A percentile compares a stretch with the other conserved stretches of the same genome.
Conservation (phyloP, 2,329 filamentous ascomycete genomes). For the Xylariaceae sp. region DNA sequence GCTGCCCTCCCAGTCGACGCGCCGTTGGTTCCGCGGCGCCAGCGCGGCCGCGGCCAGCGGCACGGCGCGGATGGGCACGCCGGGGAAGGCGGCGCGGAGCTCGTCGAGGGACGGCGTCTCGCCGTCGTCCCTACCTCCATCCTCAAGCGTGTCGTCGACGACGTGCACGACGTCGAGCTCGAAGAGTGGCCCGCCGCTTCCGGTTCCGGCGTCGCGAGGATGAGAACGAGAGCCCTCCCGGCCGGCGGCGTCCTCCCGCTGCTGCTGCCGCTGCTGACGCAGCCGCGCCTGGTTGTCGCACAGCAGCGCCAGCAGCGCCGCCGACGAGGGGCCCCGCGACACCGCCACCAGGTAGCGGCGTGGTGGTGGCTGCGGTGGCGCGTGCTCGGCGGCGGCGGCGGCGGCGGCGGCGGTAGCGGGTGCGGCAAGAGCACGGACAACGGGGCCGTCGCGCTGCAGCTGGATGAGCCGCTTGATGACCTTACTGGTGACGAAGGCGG, state of each 20-base stretch:
- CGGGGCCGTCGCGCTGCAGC: conserved; percentile 44
- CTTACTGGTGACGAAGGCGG: conserved; percentile 70
- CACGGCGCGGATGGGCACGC: conserved; percentile 54
- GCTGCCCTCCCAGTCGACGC: conserved; percentile 45
- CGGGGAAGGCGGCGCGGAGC: conserved; percentile 56
- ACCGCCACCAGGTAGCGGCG: conserved; percentile 64
- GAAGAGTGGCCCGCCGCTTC: background rate
- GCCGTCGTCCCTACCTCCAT: background rate
- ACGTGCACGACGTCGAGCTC: background rate
- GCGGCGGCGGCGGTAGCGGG: too few relatives aligned
- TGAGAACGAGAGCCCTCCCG: too few relatives aligned
- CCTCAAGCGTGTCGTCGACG: background rate
- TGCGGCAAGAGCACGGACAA: too few relatives aligned
- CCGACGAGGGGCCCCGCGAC: conserved; percentile 76
- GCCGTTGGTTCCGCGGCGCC: background rate
- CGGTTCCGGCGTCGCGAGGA: too few relatives aligned
- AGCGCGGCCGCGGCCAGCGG: conserved; percentile 49
- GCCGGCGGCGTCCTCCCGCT: conserved; percentile 7
- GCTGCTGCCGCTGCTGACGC: conserved; percentile 30
- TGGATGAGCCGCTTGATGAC: conserved; percentile 61
- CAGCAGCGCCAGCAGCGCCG: conserved; percentile 68
- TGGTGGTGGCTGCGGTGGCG: conserved; percentile 27
- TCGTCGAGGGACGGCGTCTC: conserved; percentile 10
- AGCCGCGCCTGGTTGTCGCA: conserved; percentile 62
- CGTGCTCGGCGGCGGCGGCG: conserved; percentile 12